Percentiles rank a stretch among this genome's conserved stretches.
phyloP scores from a whole-genome alignment of 2,329 filamentous ascomycete species.

The Thielaviopsis ethacetica region DNA sequence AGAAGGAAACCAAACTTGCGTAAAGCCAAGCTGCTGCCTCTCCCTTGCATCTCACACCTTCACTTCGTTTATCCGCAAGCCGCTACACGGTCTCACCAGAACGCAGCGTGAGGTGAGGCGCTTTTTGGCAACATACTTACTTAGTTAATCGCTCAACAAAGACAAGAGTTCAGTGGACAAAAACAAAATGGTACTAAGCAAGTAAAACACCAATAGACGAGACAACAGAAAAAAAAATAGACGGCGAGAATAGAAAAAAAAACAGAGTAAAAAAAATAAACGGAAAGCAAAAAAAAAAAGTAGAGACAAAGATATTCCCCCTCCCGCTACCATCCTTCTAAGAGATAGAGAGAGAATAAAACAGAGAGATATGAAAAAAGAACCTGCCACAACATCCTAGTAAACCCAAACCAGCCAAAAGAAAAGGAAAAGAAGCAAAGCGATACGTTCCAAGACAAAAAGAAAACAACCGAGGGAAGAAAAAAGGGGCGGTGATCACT shows the following conservation, averaged over 20 bases:
- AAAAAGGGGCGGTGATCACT: neutral
- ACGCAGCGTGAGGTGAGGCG: no score
- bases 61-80: neutral
- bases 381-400: neutral
- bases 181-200: neutral
- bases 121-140: neutral
- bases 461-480: neutral
- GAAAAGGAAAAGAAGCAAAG: neutral
- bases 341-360: neutral
- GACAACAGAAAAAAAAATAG: neutral
- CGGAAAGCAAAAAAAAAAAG: neutral
- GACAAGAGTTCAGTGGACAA: neutral
- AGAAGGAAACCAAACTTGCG: neutral
- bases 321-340: neutral
- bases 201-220: neutral
- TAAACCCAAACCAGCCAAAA: neutral
- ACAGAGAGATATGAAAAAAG: neutral
- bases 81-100: neutral
- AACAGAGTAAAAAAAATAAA: neutral
- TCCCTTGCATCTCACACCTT: neutral
- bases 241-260: constrained; percentile 5
- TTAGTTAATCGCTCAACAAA: neutral
- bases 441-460: neutral
- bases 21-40: neutral
- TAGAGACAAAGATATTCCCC: neutral